A percentile compares a stretch with the other conserved stretches of the same genome.
These are phyloP conservation scores for Scedosporium minutisporum DNA, from an alignment of 2,329 filamentous ascomycete species.

Conservation along the genomic window DNA sequence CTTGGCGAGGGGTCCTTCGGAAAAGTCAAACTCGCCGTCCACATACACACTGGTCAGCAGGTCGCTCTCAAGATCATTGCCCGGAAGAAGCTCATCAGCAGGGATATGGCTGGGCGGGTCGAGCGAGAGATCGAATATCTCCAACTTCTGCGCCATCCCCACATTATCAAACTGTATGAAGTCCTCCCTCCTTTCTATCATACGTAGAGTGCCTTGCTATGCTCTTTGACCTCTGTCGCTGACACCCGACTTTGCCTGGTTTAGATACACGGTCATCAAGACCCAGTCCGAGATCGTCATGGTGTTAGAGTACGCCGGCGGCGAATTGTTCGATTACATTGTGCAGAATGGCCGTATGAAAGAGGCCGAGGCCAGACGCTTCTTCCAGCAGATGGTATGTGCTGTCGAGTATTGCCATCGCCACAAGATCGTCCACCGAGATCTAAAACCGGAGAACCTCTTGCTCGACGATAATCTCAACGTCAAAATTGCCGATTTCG, in stretches of 20 bases:
- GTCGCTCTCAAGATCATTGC: slow-evolving; percentile 98
- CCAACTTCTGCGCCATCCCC: slow-evolving; percentile 87
- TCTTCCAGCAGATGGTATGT: slow-evolving; percentile 98
- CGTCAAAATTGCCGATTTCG: slow-evolving; percentile 98
- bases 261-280: slow-evolving; percentile 90
- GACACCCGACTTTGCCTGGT: neutral
- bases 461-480: slow-evolving; percentile 92
- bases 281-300: slow-evolving; percentile 93
- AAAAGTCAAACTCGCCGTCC: slow-evolving; percentile 94
- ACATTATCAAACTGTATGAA: slow-evolving; percentile 93
- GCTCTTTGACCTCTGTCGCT: neutral
- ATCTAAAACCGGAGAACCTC: slow-evolving; percentile 94
- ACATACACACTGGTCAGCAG: slow-evolving; percentile 85
- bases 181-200: neutral
- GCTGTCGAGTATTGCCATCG: slow-evolving; percentile 98
- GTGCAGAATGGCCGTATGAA: slow-evolving; percentile 87
- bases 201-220: neutral
- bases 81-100: slow-evolving; percentile 87
- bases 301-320: slow-evolving; percentile 95
- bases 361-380: slow-evolving; percentile 86
- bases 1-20: slow-evolving; percentile 96
- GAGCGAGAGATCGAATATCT: slow-evolving; percentile 98
- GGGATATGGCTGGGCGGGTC: slow-evolving; percentile 95
- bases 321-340: slow-evolving; percentile 96
- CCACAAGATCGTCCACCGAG: slow-evolving; percentile 97